These are phyloP conservation scores for Pseudocercospora pini-densiflorae DNA, from an alignment of 2,329 filamentous ascomycete genomes.

Conservation along the genomic window DNA sequence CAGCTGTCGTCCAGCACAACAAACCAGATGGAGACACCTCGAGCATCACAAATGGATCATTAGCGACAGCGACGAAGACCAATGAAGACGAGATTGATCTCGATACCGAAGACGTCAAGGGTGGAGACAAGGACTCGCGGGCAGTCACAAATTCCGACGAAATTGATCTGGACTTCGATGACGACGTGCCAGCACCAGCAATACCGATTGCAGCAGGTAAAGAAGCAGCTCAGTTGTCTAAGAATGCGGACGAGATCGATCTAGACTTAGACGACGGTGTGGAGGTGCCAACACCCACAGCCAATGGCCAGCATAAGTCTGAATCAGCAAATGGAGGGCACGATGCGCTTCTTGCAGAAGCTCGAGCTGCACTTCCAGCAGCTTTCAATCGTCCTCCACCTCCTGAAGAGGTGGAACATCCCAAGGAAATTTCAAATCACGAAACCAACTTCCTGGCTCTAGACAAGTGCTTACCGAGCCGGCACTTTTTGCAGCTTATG, in stretches of 20 bases:
- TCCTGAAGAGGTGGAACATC: slow-evolving; percentile 64
- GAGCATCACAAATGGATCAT: neutral
- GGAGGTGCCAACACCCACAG: slow-evolving; percentile 11
- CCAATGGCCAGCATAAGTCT: slow-evolving; percentile 15
- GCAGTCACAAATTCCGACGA: slow-evolving; percentile 63
- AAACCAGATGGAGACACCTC: neutral
- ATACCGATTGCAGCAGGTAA: neutral
- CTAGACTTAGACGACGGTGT: slow-evolving; percentile 38
- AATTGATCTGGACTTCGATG: slow-evolving; percentile 60
- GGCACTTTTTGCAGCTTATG: slow-evolving; percentile 81
- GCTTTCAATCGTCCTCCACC: slow-evolving; percentile 60
- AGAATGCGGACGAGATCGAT: slow-evolving; percentile 49
- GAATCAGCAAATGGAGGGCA: neutral
- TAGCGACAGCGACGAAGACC: neutral
- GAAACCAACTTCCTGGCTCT: slow-evolving; percentile 84
- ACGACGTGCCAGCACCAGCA: slow-evolving; percentile 21
- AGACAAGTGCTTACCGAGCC: slow-evolving; percentile 83
- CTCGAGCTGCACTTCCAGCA: slow-evolving; percentile 73
- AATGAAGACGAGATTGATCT: slow-evolving; percentile 42
- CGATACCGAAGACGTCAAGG: slow-evolving; percentile 46
- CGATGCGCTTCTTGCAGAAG: slow-evolving; percentile 20
- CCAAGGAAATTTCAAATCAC: slow-evolving; percentile 74
- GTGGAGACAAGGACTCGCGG: neutral
- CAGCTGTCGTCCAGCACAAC: slow-evolving; percentile 63
- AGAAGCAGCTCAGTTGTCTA: slow-evolving; percentile 10